Evolutionary conservation across 75 land plant species (phyloP).

Genomic region (Pinus taeda): DNA sequence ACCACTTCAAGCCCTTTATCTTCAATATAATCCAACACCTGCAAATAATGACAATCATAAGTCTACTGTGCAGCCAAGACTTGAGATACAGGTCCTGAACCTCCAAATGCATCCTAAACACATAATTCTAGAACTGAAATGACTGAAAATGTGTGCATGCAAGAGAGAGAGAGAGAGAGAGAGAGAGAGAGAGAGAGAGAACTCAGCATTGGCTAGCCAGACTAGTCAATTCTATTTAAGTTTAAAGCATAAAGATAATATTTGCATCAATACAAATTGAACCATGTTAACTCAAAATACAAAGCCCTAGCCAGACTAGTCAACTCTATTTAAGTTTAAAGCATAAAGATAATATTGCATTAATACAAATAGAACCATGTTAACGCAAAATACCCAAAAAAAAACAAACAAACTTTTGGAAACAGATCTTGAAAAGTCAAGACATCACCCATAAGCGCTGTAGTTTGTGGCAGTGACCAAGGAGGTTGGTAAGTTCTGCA

Average conservation of each 20-base stretch:
- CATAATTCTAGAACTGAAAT: too few species aligned
- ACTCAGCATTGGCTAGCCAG: background rate
- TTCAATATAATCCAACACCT: slow-evolving; percentile 72
- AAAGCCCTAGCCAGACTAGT: background rate
- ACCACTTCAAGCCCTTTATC: slow-evolving; percentile 78
- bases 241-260: background rate
- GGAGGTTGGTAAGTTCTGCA: slow-evolving; percentile 58
- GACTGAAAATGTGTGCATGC: too few species aligned
- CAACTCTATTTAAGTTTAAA: background rate
- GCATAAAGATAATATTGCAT: background rate
- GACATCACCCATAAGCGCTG: slow-evolving; percentile 64
- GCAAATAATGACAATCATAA: slow-evolving; percentile 11
- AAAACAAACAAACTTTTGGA: background rate
- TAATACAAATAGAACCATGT: background rate
- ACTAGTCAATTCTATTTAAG: background rate
- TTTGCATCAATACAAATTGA: background rate
- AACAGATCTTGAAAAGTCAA: background rate
- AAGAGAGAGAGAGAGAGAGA: too few species aligned
- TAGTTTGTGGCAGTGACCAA: slow-evolving; percentile 60
- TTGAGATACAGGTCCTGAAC: background rate
- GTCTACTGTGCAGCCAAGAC: slow-evolving; percentile 3
- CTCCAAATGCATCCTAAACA: too few species aligned
- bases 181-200: too few species aligned
- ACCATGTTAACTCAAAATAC: background rate
- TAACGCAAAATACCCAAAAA: background rate